Conservation (phyloP, 2,329 filamentous ascomycete genomes). For the Dendryphion nanum region DNA sequence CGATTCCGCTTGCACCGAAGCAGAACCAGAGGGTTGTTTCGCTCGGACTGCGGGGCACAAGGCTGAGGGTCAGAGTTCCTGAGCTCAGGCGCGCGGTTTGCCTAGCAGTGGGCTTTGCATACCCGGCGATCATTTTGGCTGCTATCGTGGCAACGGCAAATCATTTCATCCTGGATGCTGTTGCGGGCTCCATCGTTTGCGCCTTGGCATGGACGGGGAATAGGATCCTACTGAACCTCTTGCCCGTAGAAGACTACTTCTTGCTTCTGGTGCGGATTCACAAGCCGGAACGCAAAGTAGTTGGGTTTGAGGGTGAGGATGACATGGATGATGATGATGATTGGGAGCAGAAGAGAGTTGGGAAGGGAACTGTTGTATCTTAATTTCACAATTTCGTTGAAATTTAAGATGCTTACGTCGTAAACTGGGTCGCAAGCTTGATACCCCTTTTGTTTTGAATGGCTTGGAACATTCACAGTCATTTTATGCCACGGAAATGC, state of each 20-base stretch:
- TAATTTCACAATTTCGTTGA: no score
- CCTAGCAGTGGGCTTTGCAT: constrained; percentile 56
- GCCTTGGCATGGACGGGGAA: constrained; percentile 61
- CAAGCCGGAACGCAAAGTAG: constrained; percentile 51
- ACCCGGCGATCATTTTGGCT: constrained; percentile 63
- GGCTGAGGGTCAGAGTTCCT: constrained; percentile 40
- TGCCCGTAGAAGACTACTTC: constrained; percentile 68
- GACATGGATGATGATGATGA: constrained; percentile 17
- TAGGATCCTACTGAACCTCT: constrained; percentile 58
- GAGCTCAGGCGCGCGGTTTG: constrained; percentile 53
- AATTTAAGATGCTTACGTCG: no score
- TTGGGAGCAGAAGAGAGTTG: constrained; percentile 8
- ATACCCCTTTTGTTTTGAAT: no score
- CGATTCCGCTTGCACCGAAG: constrained; percentile 61
- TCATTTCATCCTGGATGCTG: constrained; percentile 69
- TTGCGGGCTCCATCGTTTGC: constrained; percentile 66
- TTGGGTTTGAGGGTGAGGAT: constrained; percentile 18
- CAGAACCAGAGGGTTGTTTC: constrained; percentile 48
- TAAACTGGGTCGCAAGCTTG: no score
- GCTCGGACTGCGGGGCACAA: constrained; percentile 29
- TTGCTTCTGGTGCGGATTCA: constrained; percentile 62
- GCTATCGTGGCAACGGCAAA: constrained; percentile 72
- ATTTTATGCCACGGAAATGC: no score
- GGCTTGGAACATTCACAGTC: no score
- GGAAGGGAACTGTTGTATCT: no score